phyloP scores from a whole-genome alignment of 345 rosid species.

The Eutrema japonicum region DNA sequence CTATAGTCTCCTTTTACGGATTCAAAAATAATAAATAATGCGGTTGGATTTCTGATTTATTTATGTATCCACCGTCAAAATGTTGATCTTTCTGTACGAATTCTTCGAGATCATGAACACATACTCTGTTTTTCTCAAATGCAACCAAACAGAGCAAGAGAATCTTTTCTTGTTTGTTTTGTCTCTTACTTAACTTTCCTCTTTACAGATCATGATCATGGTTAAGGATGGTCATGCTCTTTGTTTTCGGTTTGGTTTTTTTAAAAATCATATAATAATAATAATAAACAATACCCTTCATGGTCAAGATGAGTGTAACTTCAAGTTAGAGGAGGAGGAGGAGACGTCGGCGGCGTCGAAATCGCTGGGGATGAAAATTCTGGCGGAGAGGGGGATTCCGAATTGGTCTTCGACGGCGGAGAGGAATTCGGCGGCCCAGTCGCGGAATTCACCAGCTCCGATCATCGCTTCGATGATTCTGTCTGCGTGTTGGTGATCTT shows the following conservation, averaged over 20 bases:
- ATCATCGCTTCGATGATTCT: too few relatives aligned
- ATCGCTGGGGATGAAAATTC: too few relatives aligned
- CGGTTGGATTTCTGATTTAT: constrained; percentile 32
- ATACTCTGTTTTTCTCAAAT: constrained; percentile 29
- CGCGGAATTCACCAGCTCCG: too few relatives aligned
- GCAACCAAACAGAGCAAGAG: constrained; percentile 33
- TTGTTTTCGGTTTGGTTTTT: constrained; percentile 7
- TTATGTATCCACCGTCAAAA: constrained; percentile 35
- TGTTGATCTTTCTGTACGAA: constrained; percentile 32
- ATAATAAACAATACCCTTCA: too few relatives aligned
- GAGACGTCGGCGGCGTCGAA: too few relatives aligned
- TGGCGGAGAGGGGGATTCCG: too few relatives aligned
- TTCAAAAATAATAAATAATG: constrained; percentile 30
- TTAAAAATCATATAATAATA: neutral
- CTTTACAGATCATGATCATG: neutral
- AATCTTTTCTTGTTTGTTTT: constrained; percentile 35
- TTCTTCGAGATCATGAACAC: constrained; percentile 32
- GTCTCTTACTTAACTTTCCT: constrained; percentile 13
- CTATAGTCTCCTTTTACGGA: neutral
- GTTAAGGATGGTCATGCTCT: neutral
- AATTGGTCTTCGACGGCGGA: too few relatives aligned
- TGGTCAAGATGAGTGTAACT: too few relatives aligned
- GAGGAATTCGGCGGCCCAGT: too few relatives aligned
- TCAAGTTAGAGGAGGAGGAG: too few relatives aligned
- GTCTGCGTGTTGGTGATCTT: too few relatives aligned